Evolutionary conservation across 1,139 yeast genomes (phyloP), one percentile per base, ranked within the genome.

Genomic region (Keqinozyma sinolaborantium): DNA sequence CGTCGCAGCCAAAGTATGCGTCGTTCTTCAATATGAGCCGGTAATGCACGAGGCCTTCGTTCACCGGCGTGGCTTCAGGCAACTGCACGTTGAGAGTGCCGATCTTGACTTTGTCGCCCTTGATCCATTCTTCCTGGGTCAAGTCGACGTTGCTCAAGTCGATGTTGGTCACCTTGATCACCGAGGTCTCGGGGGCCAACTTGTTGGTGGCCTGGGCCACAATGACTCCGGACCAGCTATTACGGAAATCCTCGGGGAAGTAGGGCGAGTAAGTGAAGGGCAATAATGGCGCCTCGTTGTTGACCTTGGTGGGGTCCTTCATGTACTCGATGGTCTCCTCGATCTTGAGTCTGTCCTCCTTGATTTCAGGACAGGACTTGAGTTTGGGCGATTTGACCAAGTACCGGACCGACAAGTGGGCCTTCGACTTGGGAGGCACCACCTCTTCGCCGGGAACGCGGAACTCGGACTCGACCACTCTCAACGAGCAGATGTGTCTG

Each of bases 401-500:
- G 40, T 85, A 83, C 55, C 87, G 87, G 25, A 94, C 47, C 18
- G 79, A 78, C 40, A 94, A 64, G 53, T 86, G 90, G 8, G 87
- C 79, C 37, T 73, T 76, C 2, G 97, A 77, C 29, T 64, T 57
- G 23, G 97, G 95, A 3, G 95, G 76, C 9, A 92, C 83, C 23
- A 69, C 65, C 16, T 64, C 58, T 62, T 90, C 97, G 24, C 97
- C 98, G 3, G 96, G 95, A 26, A 90, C 96, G 41, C 77, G 73
- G 59, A 90, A 87, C 36, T 74, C 77, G 28, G 95, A 81, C 32
- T 77, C 77, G 26, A 88, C 45, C 14, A 90, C 64, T 46, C 84
- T 79, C 36, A 92, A 60, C 28, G 69, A 62, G 26, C 97, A 97
- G 26, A 87, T 76, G 31, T 70, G 65, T 5, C 71, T 53, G 2